phyloP scores from a whole-genome alignment of 2,329 filamentous ascomycete genomes.

The Phaeosphaeriaceae sp. region DNA sequence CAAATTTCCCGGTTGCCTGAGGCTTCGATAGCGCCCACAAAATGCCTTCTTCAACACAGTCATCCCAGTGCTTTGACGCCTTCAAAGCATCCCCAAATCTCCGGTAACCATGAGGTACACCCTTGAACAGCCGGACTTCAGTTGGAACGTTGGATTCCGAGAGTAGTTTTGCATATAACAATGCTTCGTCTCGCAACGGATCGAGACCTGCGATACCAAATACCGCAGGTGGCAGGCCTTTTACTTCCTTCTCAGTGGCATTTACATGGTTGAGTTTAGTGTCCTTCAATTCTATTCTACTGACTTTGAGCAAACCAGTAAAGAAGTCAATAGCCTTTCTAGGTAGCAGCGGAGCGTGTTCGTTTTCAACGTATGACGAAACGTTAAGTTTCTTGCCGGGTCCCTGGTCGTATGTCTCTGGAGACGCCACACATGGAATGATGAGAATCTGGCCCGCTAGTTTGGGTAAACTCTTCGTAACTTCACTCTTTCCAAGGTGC shows the following conservation, averaged over 20 bases:
- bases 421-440: constrained; percentile 48
- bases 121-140: constrained; percentile 56
- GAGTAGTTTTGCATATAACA: constrained; percentile 55
- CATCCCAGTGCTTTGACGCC: constrained; percentile 52
- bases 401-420: constrained; percentile 46
- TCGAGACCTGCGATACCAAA: constrained; percentile 60
- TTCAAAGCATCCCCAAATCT: constrained; percentile 53
- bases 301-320: constrained; percentile 24
- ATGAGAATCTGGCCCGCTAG: constrained; percentile 57
- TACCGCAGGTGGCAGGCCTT: constrained; percentile 54
- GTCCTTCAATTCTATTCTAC: constrained; percentile 33
- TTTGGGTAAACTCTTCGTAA: constrained; percentile 29
- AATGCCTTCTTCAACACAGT: constrained; percentile 53
- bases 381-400: constrained; percentile 47
- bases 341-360: constrained; percentile 57
- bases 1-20: constrained; percentile 38
- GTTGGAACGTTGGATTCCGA: constrained; percentile 57
- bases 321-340: constrained; percentile 47
- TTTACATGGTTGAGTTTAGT: constrained; percentile 42
- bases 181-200: constrained; percentile 57
- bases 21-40: constrained; percentile 51
- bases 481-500: constrained; percentile 50
- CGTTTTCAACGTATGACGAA: constrained; percentile 52
- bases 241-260: constrained; percentile 47
- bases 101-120: constrained; percentile 61